Evolutionary conservation across 2,329 filamentous ascomycete species (phyloP), one percentile per base, ranked within the genome.

Genomic region (Phaeoacremonium minimum): DNA sequence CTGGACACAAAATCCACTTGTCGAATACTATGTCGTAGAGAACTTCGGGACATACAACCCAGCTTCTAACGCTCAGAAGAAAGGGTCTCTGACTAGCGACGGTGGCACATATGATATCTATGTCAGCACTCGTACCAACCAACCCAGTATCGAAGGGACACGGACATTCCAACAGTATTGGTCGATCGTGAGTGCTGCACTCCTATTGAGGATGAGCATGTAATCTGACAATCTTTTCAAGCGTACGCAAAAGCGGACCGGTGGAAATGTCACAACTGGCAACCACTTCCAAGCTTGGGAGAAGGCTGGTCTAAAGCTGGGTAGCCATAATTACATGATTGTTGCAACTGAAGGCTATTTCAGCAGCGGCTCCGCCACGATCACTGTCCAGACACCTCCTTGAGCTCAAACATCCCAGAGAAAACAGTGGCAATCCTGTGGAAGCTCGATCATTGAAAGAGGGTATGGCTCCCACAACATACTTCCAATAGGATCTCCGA

Each of bases 271-370:
- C 41, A 73, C 62, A 18, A 64, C 63, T 28, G 55, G 51, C 35
- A 69, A 64, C 46, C 73, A 77, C 55, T 75, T 77, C 46, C 59
- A 68, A 47, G 71, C 71, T n/a, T 77, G 74, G 73, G 46, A 50
- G 4, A 51, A 54, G 41, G 40, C 52, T 15, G 72, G 71, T 11
- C 51, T 73, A 50, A 58, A 55, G 28, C 49, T 76, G 9, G 72
- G 72, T 5, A 57, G 50, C 33, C 64, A 69, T 49, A 60, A 75
- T 53, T 76, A 76, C 57, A 65, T 69, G 64, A 74, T 77, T 40
- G 54, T 73, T 4, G 71, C 71, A 6, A 72, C 67, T 4, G 71
- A 75, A 54, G 71, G 69, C 3, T 73, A 74, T 54, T 60, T 64
- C 42, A 72, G 68, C 52, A 66, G 56, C 43, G 71, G 71, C 9